Percentiles rank a stretch among this genome's conserved stretches.
phyloP scores from a whole-genome alignment of 805 yeast species.

The Lipomyces kockii region DNA sequence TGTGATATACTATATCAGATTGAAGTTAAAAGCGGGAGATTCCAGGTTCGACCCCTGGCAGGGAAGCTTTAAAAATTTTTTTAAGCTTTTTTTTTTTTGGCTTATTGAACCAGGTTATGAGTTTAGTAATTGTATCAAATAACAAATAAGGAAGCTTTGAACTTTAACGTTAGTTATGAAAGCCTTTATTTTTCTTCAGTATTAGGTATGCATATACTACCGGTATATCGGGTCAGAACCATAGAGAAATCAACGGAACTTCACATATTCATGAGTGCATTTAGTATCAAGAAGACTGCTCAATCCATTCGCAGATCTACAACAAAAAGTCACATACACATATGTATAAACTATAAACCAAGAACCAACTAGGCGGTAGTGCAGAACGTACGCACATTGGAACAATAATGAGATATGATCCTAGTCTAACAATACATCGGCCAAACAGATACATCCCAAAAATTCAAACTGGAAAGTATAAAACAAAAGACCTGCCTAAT shows the following conservation, averaged over 20 bases:
- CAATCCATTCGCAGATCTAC: not conserved
- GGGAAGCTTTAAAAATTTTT: slow-evolving; percentile 38
- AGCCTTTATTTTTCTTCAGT: no score
- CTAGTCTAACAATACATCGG: not conserved
- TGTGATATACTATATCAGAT: slow-evolving; percentile 13
- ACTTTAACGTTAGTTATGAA: no score
- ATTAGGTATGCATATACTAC: no score
- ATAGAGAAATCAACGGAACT: no score
- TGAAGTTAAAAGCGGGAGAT: slow-evolving; percentile 36
- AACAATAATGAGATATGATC: not conserved
- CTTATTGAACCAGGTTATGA: no score
- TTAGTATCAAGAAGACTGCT: not conserved
- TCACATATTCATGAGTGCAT: no score
- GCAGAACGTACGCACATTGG: not conserved
- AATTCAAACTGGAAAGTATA: not conserved
- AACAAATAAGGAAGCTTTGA: no score
- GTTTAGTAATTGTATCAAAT: no score
- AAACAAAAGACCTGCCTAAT: not conserved
- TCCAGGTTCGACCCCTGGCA: slow-evolving; percentile 43
- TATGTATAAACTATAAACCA: not conserved
- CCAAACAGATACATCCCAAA: not conserved
- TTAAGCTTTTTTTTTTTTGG: slow-evolving; percentile 12
- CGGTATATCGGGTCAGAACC: no score
- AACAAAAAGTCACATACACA: not conserved
- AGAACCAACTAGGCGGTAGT: not conserved